Evolutionary conservation across 2,329 filamentous ascomycete genomes (phyloP).

Genomic region (Acrocalymma vagum): DNA sequence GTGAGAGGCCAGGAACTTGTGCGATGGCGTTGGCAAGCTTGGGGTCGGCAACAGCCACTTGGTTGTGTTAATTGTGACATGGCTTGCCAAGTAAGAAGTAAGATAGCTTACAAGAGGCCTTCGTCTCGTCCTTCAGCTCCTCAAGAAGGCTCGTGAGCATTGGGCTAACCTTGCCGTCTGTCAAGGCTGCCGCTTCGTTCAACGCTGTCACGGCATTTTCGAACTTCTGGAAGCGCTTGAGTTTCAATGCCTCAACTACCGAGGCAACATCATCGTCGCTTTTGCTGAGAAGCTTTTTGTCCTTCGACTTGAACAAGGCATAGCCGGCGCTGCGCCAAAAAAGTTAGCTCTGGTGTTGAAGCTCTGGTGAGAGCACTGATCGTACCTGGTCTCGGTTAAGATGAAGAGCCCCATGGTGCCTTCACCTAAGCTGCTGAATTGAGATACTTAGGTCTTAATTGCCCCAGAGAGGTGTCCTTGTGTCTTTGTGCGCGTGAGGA

Average conservation of each 20-base stretch:
- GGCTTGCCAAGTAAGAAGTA: background rate
- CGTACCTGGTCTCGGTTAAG: constrained; percentile 45
- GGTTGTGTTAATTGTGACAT: constrained; percentile 17
- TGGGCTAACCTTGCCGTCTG: constrained; percentile 94
- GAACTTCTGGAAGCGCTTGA: constrained; percentile 98
- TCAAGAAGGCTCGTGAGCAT: constrained; percentile 84
- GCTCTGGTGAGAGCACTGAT: constrained; percentile 12
- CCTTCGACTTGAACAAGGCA: constrained; percentile 96
- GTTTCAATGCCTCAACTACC: constrained; percentile 88
- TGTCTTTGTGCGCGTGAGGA: constrained; percentile 19
- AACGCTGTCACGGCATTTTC: constrained; percentile 90
- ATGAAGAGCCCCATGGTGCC: constrained; percentile 54
- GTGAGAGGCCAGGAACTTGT: constrained; percentile 86
- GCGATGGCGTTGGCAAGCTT: constrained; percentile 92
- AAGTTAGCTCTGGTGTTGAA: constrained; percentile 24
- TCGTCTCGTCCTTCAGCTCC: constrained; percentile 95
- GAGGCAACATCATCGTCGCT: constrained; percentile 82
- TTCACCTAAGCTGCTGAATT: constrained; percentile 10
- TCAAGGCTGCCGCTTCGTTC: constrained; percentile 78
- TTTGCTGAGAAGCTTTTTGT: constrained; percentile 96
- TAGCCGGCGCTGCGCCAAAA: constrained; percentile 83
- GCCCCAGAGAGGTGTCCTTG: constrained; percentile 7
- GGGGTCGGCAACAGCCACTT: constrained; percentile 86
- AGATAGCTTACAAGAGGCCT: constrained; percentile 69
- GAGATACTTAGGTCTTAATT: constrained; percentile 14